Conservation (phyloP, 176 grass and related monocot genomes). For the Dactylis glomerata region DNA sequence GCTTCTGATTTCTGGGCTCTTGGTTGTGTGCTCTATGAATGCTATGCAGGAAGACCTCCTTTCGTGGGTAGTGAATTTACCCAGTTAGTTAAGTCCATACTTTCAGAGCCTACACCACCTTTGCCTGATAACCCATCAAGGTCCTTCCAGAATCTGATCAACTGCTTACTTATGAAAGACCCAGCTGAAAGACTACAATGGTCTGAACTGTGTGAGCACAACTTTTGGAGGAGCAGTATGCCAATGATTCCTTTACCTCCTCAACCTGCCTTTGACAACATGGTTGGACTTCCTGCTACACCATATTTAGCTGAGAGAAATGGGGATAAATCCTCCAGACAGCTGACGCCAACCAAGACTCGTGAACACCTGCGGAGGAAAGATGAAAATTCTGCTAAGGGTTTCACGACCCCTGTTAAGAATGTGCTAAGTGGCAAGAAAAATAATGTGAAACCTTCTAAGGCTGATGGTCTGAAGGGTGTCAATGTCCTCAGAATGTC, state of each 20-base stretch:
- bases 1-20: constrained; percentile 99
- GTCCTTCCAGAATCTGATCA: constrained; percentile 81
- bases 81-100: constrained; percentile 87
- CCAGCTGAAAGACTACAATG: constrained; percentile 94
- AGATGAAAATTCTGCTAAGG: constrained; percentile 74
- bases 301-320: constrained; percentile 66
- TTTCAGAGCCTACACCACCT: constrained; percentile 74
- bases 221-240: constrained; percentile 79
- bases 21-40: constrained; percentile 94
- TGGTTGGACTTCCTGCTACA: constrained; percentile 57
- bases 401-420: constrained; percentile 58
- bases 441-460: constrained; percentile 52
- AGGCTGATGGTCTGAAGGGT: constrained; percentile 53
- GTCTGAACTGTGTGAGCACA: constrained; percentile 89
- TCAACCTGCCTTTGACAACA: constrained; percentile 73
- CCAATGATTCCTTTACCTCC: constrained; percentile 53
- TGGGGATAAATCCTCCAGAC: constrained; percentile 61
- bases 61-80: constrained; percentile 81
- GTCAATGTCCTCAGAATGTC: constrained; percentile 93
- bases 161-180: constrained; percentile 89
- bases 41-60: constrained; percentile 79
- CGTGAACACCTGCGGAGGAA: constrained; percentile 46
- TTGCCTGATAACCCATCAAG: constrained; percentile 79
- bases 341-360: constrained; percentile 60
- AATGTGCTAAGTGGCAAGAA: constrained; percentile 66